Evolutionary conservation across 2,329 filamentous ascomycete genomes (phyloP).

Genomic region (Dryadomyces quercivorus): DNA sequence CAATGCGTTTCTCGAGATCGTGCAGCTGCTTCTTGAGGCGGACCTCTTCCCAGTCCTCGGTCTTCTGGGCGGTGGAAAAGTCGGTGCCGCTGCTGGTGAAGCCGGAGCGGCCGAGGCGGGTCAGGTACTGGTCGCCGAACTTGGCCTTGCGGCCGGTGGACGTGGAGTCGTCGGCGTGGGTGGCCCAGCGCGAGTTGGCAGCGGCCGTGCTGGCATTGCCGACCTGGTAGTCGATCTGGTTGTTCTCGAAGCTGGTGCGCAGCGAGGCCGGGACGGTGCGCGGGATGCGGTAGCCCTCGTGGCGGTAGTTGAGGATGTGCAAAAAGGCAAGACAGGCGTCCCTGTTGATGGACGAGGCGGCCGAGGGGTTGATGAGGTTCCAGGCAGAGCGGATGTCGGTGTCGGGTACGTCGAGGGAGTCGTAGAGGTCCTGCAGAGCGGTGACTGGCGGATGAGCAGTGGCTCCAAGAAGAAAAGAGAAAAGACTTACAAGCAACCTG

Average conservation of each 20-base stretch:
- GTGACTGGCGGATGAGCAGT: conserved; percentile 41
- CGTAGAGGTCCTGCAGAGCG: conserved; percentile 72
- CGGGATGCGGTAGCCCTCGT: conserved; percentile 90
- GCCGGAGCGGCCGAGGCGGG: conserved; percentile 70
- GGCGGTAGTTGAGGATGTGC: conserved; percentile 90
- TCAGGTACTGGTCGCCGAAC: conserved; percentile 94
- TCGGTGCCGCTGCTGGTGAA: conserved; percentile 82
- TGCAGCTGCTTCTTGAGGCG: conserved; percentile 82
- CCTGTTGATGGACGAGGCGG: conserved; percentile 73
- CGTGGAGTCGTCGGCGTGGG: conserved; percentile 67
- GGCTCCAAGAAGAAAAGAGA: background rate
- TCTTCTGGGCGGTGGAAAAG: conserved; percentile 64
- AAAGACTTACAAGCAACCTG: conserved; percentile 64
- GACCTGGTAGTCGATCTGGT: conserved; percentile 91
- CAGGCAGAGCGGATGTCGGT: conserved; percentile 82
- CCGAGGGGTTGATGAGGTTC: conserved; percentile 94
- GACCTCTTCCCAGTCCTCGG: conserved; percentile 96
- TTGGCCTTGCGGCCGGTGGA: conserved; percentile 84
- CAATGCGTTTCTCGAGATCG: conserved; percentile 80
- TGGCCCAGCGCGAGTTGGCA: conserved; percentile 59
- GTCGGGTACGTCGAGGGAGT: conserved; percentile 60
- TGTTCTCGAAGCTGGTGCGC: conserved; percentile 82
- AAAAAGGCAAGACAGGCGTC: conserved; percentile 90
- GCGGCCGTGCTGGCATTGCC: conserved; percentile 56
- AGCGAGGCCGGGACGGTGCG: conserved; percentile 85